Evolutionary conservation across 805 yeast species (phyloP).

Genomic region (Candida khao-thaluensis): DNA sequence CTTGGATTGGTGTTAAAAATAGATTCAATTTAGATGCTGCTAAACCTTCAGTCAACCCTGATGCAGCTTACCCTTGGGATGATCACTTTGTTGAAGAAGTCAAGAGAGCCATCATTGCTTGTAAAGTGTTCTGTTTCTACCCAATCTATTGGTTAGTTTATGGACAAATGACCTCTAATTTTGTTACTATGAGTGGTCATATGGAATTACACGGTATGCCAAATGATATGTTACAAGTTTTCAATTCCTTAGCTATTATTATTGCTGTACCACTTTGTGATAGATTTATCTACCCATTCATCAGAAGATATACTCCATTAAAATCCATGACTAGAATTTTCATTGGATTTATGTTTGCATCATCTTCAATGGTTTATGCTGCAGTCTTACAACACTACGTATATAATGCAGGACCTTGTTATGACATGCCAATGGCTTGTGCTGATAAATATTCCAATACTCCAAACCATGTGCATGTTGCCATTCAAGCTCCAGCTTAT

Average conservation of each 20-base stretch:
- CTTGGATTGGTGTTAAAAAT: conserved; percentile 45
- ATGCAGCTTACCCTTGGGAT: conserved; percentile 53
- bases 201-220: conserved; percentile 78
- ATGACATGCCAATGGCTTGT: conserved; percentile 59
- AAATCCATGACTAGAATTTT: conserved; percentile 71
- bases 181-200: conserved; percentile 70
- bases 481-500: conserved; percentile 71
- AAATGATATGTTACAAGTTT: conserved; percentile 73
- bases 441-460: conserved; percentile 35
- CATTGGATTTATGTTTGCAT: conserved; percentile 65
- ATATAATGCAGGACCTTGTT: conserved; percentile 73
- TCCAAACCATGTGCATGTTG: conserved; percentile 63
- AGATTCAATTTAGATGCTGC: conserved; percentile 53
- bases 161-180: conserved; percentile 69
- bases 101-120: conserved; percentile 60
- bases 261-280: conserved; percentile 76
- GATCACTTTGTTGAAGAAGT: conserved; percentile 77
- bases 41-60: conserved; percentile 55
- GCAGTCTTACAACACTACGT: conserved; percentile 72
- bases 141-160: conserved; percentile 76
- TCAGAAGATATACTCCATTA: conserved; percentile 49
- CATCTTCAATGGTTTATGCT: conserved; percentile 69
- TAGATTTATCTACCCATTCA: conserved; percentile 48
- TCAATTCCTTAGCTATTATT: conserved; percentile 73
- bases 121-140: conserved; percentile 69